Evolutionary conservation across 2,329 filamentous ascomycete species (phyloP).

Genomic region (Fragosphaeria purpurea): DNA sequence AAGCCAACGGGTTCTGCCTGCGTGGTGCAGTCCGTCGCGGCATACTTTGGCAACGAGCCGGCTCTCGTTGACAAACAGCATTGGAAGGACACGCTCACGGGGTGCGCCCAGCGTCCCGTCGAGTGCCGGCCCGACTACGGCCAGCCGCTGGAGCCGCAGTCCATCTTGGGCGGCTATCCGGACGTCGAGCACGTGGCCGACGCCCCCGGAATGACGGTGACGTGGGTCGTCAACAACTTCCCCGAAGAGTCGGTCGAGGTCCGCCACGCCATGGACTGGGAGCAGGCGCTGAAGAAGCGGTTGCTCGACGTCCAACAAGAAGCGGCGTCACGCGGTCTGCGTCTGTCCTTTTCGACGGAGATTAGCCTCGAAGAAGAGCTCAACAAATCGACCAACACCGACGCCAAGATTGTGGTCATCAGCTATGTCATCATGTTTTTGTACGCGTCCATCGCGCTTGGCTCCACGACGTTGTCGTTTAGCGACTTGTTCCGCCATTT

Average conservation of each 20-base stretch:
- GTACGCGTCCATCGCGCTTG: constrained; percentile 86
- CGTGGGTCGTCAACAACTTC: constrained; percentile 89
- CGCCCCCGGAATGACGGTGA: constrained; percentile 72
- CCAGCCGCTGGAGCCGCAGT: constrained; percentile 75
- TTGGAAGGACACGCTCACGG: constrained; percentile 63
- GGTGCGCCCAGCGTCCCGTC: constrained; percentile 71
- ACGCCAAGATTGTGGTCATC: constrained; percentile 91
- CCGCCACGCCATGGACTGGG: constrained; percentile 77
- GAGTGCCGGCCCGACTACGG: constrained; percentile 80
- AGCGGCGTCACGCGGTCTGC: constrained; percentile 64
- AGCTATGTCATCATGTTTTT: constrained; percentile 99
- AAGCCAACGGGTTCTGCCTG: constrained; percentile 85
- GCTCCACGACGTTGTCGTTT: constrained; percentile 73
- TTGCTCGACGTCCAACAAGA: constrained; percentile 73
- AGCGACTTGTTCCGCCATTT: constrained; percentile 73
- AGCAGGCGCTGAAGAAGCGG: constrained; percentile 63
- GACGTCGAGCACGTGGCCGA: constrained; percentile 55
- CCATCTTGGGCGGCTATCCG: constrained; percentile 76
- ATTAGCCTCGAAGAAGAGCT: constrained; percentile 90
- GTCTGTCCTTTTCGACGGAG: constrained; percentile 90
- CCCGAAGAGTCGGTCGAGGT: constrained; percentile 63
- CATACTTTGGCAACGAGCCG: constrained; percentile 69
- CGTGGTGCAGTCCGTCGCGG: constrained; percentile 84
- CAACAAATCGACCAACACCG: constrained; percentile 96
- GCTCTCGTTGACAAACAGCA: constrained; percentile 48